A percentile compares a stretch with the other conserved stretches of the same genome.
Evolutionary conservation across 140 eudicot genomes (phyloP).

Genomic region (Flaveria floridana): DNA sequence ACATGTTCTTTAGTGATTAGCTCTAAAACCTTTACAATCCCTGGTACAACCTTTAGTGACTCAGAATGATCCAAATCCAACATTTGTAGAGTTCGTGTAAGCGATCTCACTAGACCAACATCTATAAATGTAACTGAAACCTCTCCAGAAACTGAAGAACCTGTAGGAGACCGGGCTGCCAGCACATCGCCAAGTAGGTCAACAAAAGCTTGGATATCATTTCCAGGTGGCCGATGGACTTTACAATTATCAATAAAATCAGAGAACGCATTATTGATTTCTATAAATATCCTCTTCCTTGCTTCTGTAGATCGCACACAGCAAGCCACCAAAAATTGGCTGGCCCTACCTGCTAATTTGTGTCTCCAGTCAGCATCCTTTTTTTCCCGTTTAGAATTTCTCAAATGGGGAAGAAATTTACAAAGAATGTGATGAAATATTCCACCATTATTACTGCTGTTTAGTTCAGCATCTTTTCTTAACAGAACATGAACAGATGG

Average conservation of each 20-base stretch:
- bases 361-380: slow-evolving; percentile 95
- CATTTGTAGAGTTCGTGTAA: slow-evolving; percentile 65
- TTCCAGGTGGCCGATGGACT: slow-evolving; percentile 67
- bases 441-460: slow-evolving; percentile 65
- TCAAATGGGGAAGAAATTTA: slow-evolving; percentile 65
- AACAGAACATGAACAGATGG: slow-evolving; percentile 82
- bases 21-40: slow-evolving; percentile 82
- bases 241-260: slow-evolving; percentile 65
- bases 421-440: slow-evolving; percentile 80
- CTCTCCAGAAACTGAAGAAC: slow-evolving; percentile 76
- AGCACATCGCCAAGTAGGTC: slow-evolving; percentile 79
- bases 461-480: slow-evolving; percentile 78
- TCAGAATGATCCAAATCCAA: slow-evolving; percentile 82
- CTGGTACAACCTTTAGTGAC: slow-evolving; percentile 74
- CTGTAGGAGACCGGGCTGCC: slow-evolving; percentile 85
- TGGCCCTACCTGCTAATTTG: slow-evolving; percentile 71
- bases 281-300: slow-evolving; percentile 71
- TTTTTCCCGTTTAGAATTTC: slow-evolving; percentile 57
- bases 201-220: slow-evolving; percentile 60
- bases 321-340: slow-evolving; percentile 84
- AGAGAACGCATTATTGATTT: slow-evolving; percentile 51
- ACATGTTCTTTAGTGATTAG: slow-evolving; percentile 87
- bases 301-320: slow-evolving; percentile 97
- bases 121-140: slow-evolving; percentile 90
- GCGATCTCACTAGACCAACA: slow-evolving; percentile 71